Conservation (phyloP, 495 filamentous ascomycete genomes). For the Filosporella fistucella region DNA sequence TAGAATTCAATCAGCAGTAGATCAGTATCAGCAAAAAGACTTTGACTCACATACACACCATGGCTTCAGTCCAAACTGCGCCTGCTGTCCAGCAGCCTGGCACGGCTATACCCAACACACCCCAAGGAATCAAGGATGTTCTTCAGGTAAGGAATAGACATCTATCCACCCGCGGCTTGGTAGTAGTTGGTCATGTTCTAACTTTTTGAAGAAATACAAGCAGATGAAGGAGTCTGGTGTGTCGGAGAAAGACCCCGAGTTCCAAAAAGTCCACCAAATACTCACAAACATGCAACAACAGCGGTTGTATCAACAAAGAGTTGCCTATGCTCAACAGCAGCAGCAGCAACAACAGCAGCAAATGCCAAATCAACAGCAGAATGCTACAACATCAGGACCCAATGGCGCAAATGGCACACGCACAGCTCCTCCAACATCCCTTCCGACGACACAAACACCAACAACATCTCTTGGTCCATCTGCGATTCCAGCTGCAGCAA, state of each 20-base stretch:
- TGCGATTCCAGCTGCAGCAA: constrained; percentile 46
- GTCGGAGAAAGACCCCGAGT: constrained; percentile 72
- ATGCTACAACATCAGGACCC: constrained; percentile 18
- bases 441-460: constrained; percentile 32
- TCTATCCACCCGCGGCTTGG: constrained; percentile 1
- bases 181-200: constrained; percentile 15
- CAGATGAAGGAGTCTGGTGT: constrained; percentile 77
- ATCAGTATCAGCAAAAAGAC: background rate
- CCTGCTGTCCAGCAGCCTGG: constrained; percentile 57
- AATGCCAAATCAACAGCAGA: constrained; percentile 42
- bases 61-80: constrained; percentile 75
- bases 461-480: constrained; percentile 30
- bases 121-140: constrained; percentile 58
- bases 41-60: constrained; percentile 32
- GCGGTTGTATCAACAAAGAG: constrained; percentile 44
- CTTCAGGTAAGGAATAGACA: constrained; percentile 42
- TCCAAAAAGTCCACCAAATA: constrained; percentile 64
- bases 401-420: constrained; percentile 49
- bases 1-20: constrained; percentile 7
- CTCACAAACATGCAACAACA: constrained; percentile 63
- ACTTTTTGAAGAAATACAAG: constrained; percentile 61
- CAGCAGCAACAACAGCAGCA: constrained; percentile 44
- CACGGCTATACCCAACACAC: constrained; percentile 50
- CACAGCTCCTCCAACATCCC: constrained; percentile 20
- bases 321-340: constrained; percentile 35